Evolutionary conservation across 306 rosid species (phyloP), one percentile per base, ranked within the genome.

Genomic region (Gastrolobium villosum): DNA sequence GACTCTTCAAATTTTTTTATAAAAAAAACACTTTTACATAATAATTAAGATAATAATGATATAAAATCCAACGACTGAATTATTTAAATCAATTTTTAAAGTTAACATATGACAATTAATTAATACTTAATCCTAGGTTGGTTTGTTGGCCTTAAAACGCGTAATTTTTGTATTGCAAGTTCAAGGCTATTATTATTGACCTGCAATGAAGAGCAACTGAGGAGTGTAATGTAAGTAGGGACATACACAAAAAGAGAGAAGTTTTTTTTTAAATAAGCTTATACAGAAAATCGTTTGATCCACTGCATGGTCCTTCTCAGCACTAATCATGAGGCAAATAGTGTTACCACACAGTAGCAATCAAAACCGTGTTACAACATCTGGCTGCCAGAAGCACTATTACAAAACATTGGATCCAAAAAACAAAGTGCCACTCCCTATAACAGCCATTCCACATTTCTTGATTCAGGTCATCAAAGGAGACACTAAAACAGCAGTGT

Each of bases 401-500:
- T 54, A 83, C 46, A 81, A 83, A 81, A 83, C 56, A 48, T 55
- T 46, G 40, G 57, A 70, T 48, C 61, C 62, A 81, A 57, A 57
- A 74, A 72, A 15, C 45, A 37, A 68, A 70, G 70, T 55, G 76
- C 31, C 72, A 72, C 79, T 71, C 76, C 68, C 59, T 65, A 79
- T 79, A 72, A 80, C 87, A 81, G 85, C 87, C 86, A 74, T 82
- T 82, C 52, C 68, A 46, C 76, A 65, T 79, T 30, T 67, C 76
- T 46, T 31, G 70, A 36, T 75, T 75, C 82, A 86, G 45, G 87
- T 86, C 82, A 90, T 80, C 72, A 76, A 52, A 62, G 87, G 87
- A 55, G 88, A 82, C 64, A 92, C 98, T 83, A 94, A 65, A 67
- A 94, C 99, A 56, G 97, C 97, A 15, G 90, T 91, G 28, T 84